phyloP scores from a whole-genome alignment of 768 basidiomycete genomes.

The Auricularia cornea region DNA sequence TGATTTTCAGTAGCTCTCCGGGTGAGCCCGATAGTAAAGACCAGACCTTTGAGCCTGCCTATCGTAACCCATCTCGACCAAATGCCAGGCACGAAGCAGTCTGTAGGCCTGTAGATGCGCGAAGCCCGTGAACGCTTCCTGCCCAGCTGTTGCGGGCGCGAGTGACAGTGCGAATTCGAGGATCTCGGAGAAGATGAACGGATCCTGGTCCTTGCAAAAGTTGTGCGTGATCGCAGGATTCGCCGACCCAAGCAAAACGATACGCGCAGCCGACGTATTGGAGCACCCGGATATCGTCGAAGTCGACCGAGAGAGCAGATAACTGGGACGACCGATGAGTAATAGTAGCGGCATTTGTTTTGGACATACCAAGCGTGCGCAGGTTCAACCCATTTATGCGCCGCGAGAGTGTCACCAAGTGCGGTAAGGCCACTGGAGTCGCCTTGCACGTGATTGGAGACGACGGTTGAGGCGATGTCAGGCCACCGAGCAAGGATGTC shows the following conservation, averaged over 20 bases:
- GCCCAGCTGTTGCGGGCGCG: constrained; percentile 65
- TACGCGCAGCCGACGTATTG: constrained; percentile 57
- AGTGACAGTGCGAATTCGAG: constrained; percentile 85
- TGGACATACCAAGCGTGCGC: constrained; percentile 90
- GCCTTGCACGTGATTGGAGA: constrained; percentile 64
- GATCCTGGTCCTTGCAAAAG: constrained; percentile 60
- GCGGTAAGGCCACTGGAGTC: constrained; percentile 68
- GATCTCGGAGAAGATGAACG: constrained; percentile 81
- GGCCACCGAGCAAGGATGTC: constrained; percentile 72
- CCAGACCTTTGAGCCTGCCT: constrained; percentile 64
- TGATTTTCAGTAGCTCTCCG: constrained; percentile 5
- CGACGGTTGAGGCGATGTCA: constrained; percentile 76
- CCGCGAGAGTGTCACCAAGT: constrained; percentile 73
- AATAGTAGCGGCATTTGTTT: not conserved
- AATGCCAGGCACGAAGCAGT: constrained; percentile 61
- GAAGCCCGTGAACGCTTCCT: constrained; percentile 75
- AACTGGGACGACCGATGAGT: constrained; percentile 36
- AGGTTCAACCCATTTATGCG: constrained; percentile 69
- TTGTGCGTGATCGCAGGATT: constrained; percentile 42
- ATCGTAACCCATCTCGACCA: constrained; percentile 78
- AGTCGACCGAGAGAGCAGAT: constrained; percentile 79
- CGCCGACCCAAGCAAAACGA: constrained; percentile 65
- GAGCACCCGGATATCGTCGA: constrained; percentile 56
- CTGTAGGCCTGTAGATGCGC: constrained; percentile 85
- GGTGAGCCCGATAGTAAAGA: constrained; percentile 4